Percentiles rank a stretch among this genome's conserved stretches.
phyloP scores from a whole-genome alignment of 257 asterid genomes.

The Solanum piurae region DNA sequence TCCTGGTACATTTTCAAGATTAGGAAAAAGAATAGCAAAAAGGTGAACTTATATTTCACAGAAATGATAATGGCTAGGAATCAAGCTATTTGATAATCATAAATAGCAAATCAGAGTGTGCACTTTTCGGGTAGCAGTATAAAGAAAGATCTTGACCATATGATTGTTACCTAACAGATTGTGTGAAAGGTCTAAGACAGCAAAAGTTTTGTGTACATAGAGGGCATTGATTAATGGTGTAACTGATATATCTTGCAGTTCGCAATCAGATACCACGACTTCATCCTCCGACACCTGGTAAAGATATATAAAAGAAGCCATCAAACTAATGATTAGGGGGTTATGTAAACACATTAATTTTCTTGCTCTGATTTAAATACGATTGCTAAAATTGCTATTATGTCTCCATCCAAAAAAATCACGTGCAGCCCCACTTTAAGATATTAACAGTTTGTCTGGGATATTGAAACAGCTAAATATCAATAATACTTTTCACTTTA shows the following conservation, averaged over 20 bases:
- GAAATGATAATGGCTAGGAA: neutral
- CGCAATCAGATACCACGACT: slow-evolving; percentile 70
- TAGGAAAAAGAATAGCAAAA: slow-evolving; percentile 6
- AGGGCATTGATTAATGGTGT: slow-evolving; percentile 74
- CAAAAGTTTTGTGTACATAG: slow-evolving; percentile 62
- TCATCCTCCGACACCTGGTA: slow-evolving; percentile 83
- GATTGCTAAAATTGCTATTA: neutral
- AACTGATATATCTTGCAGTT: slow-evolving; percentile 70
- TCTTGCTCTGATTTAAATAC: neutral
- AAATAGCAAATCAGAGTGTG: slow-evolving; percentile 1
- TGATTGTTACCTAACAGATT: slow-evolving; percentile 57
- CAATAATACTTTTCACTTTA: neutral
- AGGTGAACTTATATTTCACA: neutral
- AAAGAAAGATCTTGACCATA: slow-evolving; percentile 5
- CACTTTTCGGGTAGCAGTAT: neutral
- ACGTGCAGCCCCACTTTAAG: neutral
- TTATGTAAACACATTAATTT: neutral
- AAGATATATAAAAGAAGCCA: slow-evolving; percentile 11
- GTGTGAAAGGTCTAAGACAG: slow-evolving; percentile 87
- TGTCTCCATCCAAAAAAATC: neutral
- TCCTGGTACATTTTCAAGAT: slow-evolving; percentile 34
- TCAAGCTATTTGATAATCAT: neutral
- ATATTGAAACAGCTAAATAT: neutral
- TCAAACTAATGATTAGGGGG: neutral
- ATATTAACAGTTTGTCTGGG: neutral